Base-by-base conservation (phyloP, 805 yeast genomes). In the Sugiyamaella valdiviana region DNA sequence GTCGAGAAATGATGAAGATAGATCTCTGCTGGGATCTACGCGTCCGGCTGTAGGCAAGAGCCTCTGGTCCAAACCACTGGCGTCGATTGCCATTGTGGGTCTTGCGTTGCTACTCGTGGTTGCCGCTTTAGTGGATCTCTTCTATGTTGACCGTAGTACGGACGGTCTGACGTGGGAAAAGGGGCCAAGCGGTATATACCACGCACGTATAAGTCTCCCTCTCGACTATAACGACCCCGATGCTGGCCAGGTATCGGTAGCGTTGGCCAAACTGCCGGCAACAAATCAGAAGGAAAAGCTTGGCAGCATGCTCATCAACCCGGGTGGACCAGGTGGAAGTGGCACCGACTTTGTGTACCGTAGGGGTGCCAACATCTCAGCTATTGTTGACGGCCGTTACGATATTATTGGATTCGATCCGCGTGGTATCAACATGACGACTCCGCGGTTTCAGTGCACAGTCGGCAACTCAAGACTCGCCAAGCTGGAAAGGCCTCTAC, bases 311-410 rank as follows among this genome's bases (percentile, higher is more conserved):
- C 41, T 57, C 3, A 35, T 57, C 43, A 57, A 57, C 46, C 61
- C 61, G 5, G 61, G 61, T 10, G 60, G 61, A 14, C 61, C 61
- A 10, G 61, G 61, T 14, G 58, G 52, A 6, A 51, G 56, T 20
- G 61, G 61, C 5, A 43, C 56, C 9, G 21, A 21, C 7, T 43
- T 52, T 22, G 43, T 44, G 42, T 43, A 23, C 19, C 21, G 40
- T 9, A 21, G 19, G 20, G 59, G 56, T 6, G 40, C 32, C 24
- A 9, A n/a, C 12, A 39, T 55, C n/a, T 48, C 49, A 39, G 45
- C 41, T 6, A 20, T 39, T 16, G 46, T 53, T 4, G 55, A 45
- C 17, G 46, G 46, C 26, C 44, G 43, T 17, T 57, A 49, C 44
- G 57, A 57, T 39, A 42, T 57, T n/a, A 50, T 57, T 15, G 51